Evolutionary conservation across 169 alveolate genomes (phyloP).

Genomic region (Toxoplasma gondii): DNA sequence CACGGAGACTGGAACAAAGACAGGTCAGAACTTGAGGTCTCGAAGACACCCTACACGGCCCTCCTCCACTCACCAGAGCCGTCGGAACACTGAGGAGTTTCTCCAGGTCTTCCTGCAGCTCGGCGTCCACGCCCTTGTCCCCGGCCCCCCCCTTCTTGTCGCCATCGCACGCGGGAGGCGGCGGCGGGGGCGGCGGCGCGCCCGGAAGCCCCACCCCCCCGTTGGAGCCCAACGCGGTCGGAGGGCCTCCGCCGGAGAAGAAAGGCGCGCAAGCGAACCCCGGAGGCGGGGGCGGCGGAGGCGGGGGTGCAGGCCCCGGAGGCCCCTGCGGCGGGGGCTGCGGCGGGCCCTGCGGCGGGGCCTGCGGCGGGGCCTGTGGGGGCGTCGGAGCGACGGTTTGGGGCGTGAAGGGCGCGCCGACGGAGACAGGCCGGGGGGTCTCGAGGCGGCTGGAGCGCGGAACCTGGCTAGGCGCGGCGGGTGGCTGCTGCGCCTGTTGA

Average conservation of each 20-base stretch:
- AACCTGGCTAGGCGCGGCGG: slow-evolving; percentile 32
- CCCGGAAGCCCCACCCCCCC: neutral
- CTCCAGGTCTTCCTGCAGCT: neutral
- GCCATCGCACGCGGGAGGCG: neutral
- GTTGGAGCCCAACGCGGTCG: slow-evolving; percentile 1
- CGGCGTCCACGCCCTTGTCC: neutral
- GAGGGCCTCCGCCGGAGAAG: neutral
- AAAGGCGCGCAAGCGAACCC: neutral
- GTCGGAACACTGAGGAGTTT: neutral
- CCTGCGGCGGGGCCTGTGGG: neutral
- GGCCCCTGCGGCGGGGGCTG: neutral
- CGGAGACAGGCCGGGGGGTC: neutral
- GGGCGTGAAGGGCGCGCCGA: neutral
- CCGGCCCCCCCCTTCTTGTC: neutral
- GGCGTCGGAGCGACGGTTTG: neutral
- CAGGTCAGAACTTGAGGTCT: no score
- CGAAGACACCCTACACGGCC: no score
- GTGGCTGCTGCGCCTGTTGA: slow-evolving; percentile 51
- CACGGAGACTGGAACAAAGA: no score
- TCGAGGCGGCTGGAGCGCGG: neutral
- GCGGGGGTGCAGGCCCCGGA: neutral
- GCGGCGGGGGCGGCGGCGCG: neutral
- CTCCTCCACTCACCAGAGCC: neutral
- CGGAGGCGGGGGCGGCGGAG: slow-evolving; percentile 29
- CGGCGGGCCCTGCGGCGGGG: neutral